Conservation (phyloP, 495 filamentous ascomycete species). For the Daldinia bambusicola region DNA sequence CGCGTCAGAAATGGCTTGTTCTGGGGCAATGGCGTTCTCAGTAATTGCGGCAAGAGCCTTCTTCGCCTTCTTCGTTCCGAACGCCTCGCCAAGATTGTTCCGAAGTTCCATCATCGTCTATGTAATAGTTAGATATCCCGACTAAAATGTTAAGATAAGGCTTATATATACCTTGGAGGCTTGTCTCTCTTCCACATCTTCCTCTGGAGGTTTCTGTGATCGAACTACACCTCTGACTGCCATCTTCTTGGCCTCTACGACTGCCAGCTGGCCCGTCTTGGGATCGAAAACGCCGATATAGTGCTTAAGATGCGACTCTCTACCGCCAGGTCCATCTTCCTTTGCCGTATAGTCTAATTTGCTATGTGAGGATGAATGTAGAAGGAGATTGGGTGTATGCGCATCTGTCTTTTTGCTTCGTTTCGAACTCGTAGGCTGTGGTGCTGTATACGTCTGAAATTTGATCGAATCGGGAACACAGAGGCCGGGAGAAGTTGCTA, state of each 20-base stretch:
- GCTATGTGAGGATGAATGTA: conserved; percentile 80
- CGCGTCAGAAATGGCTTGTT: conserved; percentile 47
- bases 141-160: background rate
- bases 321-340: conserved; percentile 71
- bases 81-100: conserved; percentile 82
- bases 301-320: conserved; percentile 77
- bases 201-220: conserved; percentile 57
- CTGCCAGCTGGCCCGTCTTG: conserved; percentile 71
- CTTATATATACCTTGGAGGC: conserved; percentile 54
- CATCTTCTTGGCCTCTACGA: conserved; percentile 80
- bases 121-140: conserved; percentile 41
- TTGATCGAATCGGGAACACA: conserved; percentile 63
- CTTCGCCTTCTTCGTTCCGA: conserved; percentile 93
- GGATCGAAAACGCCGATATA: conserved; percentile 90
- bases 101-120: conserved; percentile 68
- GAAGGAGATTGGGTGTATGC: conserved; percentile 67
- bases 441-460: conserved; percentile 72
- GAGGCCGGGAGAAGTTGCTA: conserved; percentile 77
- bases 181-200: conserved; percentile 51
- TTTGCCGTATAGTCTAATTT: conserved; percentile 83
- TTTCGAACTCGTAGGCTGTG: conserved; percentile 51
- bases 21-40: conserved; percentile 75
- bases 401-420: conserved; percentile 55
- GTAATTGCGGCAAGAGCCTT: conserved; percentile 81
- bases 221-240: conserved; percentile 72